Evolutionary conservation across 1,139 yeast genomes (phyloP).

Genomic region (Candida gigantensis): DNA sequence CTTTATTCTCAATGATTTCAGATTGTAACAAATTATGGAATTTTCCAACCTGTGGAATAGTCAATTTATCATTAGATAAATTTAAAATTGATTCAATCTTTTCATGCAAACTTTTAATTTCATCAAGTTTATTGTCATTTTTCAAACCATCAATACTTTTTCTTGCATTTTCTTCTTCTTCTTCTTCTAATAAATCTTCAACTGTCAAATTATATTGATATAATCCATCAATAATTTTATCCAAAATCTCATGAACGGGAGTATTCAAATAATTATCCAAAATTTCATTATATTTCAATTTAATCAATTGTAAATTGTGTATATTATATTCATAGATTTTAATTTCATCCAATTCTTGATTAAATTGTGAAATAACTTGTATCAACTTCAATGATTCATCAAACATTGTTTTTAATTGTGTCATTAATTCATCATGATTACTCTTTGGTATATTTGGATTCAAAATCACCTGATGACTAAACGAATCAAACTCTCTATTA

Average conservation of each 20-base stretch:
- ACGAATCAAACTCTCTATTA: slow-evolving; percentile 15
- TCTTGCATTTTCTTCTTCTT: background rate
- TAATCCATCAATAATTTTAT: slow-evolving; percentile 14
- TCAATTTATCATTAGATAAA: slow-evolving; percentile 12
- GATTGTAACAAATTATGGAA: slow-evolving; percentile 12
- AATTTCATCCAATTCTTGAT: background rate
- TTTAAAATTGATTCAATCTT: slow-evolving; percentile 14
- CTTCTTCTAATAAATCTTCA: slow-evolving; percentile 12
- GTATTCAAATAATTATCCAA: slow-evolving; percentile 10
- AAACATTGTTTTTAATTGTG: slow-evolving; percentile 11
- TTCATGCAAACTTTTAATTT: slow-evolving; percentile 11
- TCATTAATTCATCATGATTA: slow-evolving; percentile 8
- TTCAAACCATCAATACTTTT: background rate
- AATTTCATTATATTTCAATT: slow-evolving; percentile 12
- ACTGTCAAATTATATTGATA: slow-evolving; percentile 16
- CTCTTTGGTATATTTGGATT: slow-evolving; percentile 14
- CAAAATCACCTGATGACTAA: slow-evolving; percentile 11
- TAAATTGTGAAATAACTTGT: background rate
- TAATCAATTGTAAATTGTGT: slow-evolving; percentile 10
- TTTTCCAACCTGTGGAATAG: slow-evolving; percentile 11
- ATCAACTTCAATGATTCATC: slow-evolving; percentile 10
- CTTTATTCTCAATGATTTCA: slow-evolving; percentile 11
- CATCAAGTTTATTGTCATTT: slow-evolving; percentile 4
- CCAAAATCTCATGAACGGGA: slow-evolving; percentile 13
- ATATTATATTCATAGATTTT: slow-evolving; percentile 9